Base-by-base conservation (phyloP, 495 filamentous ascomycete genomes). In the Annulohypoxylon bovei region DNA sequence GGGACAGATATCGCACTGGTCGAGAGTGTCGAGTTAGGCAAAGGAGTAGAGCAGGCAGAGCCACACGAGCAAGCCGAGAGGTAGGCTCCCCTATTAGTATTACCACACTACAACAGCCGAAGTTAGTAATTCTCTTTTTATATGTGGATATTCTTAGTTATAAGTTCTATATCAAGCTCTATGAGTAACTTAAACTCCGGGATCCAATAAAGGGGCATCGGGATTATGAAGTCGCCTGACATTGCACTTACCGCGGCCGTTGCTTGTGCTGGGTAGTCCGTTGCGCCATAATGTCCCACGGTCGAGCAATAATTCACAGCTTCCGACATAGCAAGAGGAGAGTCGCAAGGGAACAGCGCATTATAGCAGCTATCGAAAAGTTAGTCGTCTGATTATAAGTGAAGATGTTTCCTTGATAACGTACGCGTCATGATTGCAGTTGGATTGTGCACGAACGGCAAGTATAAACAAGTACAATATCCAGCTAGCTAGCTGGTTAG, bases 291-390 rank as follows among this genome's bases (percentile, higher is more conserved):
- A 7, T 62, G 62, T 18, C 72, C 69, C 3, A 73, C 50, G 11
- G 72, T 77, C 18, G 72, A 70, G 49, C 75, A 77, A 42, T 71
- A 77, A 25, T 53, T 55, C 25, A 71, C 7, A 35, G 72, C 75
- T 54, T 73, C 56, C 0, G 54, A 46, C 11, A 77, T 22, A 35
- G 62, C 72, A 20, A 64, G 46, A 9, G 67, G 33, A 42, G 61
- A 68, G 4, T 67, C 66, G 54, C 75, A 77, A 42, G 60, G 75
- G 62, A 77, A 75, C 25, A 77, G 44, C 1, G 75, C 72, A 39
- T 68, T 69, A 25, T 75, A 75, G 18, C 75, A 77, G 44, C 75
- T 77, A 9, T 32, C 6, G 16, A 35, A 7, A 20, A 11, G 20
- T 73, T n/a, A 73, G 61, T 18, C 9, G 1, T 56, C 4, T 18